Evolutionary conservation across 164 flowering plant genomes (phyloP).

Genomic region (Liriodendron chinense): DNA sequence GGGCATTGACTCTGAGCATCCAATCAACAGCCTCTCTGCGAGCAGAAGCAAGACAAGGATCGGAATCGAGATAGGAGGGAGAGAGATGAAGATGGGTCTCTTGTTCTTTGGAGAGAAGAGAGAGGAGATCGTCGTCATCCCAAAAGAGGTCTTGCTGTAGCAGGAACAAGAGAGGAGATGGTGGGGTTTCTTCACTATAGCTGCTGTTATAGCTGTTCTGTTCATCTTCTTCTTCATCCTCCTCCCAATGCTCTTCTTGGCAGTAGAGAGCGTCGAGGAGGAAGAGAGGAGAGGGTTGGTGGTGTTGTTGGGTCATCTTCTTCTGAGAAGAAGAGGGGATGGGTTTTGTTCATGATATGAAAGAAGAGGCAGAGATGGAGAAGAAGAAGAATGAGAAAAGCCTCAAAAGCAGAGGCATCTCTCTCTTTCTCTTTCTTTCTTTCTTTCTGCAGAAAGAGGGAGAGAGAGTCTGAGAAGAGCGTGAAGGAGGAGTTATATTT

Average conservation of each 20-base stretch:
- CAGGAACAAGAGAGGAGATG: slow-evolving; percentile 4
- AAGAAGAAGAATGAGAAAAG: background rate
- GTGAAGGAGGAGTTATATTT: background rate
- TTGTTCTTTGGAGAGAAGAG: slow-evolving; percentile 51
- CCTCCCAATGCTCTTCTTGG: slow-evolving; percentile 34
- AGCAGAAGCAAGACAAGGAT: slow-evolving; percentile 35
- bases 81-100: slow-evolving; percentile 13
- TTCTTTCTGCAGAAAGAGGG: background rate
- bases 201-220: background rate
- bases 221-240: background rate
- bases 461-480: background rate
- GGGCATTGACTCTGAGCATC: slow-evolving; percentile 61
- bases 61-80: slow-evolving; percentile 9
- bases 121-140: slow-evolving; percentile 48
- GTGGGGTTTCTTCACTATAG: background rate
- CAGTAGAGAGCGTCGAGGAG: slow-evolving; percentile 55
- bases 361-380: background rate
- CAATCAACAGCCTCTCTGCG: slow-evolving; percentile 65
- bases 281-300: slow-evolving; percentile 19
- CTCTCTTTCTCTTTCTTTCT: background rate
- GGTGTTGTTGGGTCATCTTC: slow-evolving; percentile 41
- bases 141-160: slow-evolving; percentile 22
- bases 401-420: slow-evolving; percentile 3
- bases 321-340: slow-evolving; percentile 45
- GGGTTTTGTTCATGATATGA: slow-evolving; percentile 9